phyloP scores from a whole-genome alignment of 352 stramenopile species.

The Phytopythium helicoides region DNA sequence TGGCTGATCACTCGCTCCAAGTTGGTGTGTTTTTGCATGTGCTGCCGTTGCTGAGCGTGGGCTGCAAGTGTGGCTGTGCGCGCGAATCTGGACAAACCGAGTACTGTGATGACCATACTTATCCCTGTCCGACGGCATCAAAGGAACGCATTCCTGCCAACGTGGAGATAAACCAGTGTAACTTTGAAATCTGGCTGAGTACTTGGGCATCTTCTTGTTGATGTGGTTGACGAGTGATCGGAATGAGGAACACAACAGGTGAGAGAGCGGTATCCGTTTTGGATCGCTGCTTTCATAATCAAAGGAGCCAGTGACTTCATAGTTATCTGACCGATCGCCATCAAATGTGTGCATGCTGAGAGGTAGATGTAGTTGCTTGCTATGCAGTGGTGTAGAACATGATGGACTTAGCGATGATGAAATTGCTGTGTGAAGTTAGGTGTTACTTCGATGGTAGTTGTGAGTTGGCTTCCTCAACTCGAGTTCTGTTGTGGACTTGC shows the following conservation, averaged over 20 bases:
- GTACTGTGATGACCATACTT: conserved; percentile 86
- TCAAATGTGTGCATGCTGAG: neutral
- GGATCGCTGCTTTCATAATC: conserved; percentile 64
- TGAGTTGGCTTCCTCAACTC: too few relatives aligned
- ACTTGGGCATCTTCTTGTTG: conserved; percentile 20
- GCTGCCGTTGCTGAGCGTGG: neutral
- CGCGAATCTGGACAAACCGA: conserved; percentile 4
- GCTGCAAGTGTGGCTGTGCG: conserved; percentile 12
- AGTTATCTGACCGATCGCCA: conserved; percentile 79
- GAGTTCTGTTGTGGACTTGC: too few relatives aligned
- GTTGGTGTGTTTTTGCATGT: conserved; percentile 8
- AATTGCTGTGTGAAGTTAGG: too few relatives aligned
- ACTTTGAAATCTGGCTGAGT: conserved; percentile 86
- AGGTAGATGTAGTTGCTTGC: too few relatives aligned
- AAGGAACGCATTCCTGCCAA: conserved; percentile 78
- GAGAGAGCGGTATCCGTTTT: conserved; percentile 74
- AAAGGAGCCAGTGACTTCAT: conserved; percentile 88
- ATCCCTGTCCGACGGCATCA: conserved; percentile 81
- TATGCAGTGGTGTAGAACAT: too few relatives aligned
- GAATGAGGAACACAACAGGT: conserved; percentile 79
- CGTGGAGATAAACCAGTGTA: conserved; percentile 88
- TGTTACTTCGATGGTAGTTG: too few relatives aligned
- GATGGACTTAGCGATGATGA: too few relatives aligned
- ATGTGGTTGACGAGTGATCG: conserved; percentile 26
- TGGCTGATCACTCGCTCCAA: conserved; percentile 73